Base-by-base conservation (phyloP, 1,284 basidiomycete species). In the Ustilago hordei region DNA sequence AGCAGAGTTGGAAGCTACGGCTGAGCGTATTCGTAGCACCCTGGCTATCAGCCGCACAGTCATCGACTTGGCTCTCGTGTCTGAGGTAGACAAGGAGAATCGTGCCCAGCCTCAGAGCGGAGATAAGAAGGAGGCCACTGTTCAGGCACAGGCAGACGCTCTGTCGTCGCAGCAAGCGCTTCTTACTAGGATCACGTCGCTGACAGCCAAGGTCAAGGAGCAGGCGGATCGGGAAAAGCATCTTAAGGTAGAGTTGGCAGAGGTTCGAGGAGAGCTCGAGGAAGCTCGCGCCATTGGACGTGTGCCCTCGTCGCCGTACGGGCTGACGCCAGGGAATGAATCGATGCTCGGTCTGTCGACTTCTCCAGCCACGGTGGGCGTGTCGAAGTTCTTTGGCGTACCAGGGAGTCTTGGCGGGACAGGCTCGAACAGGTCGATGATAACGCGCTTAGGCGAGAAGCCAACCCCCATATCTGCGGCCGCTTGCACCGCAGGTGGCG, bases 271-370 rank as follows among this genome's bases (percentile, higher is more conserved):
- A 45, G 66, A 75, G 72, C 66, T 69, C 13, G 52, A 68, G 32
- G 57, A 60, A 19, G 61, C 64, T 34, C 55, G 56, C 19, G 23
- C 28, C 3, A n/a, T 23, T n/a, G 52, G 55, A 23, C 58, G 61
- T 17, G 55, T 47, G 3, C 65, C 71, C 32, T 52, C 56, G 11
- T 76, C 74, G 47, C 64, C 64, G 8, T 43, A 32, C 17, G 67
- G 73, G 6, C 60, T 63, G 19, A 31, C 47, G 12, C 63, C 66
- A 15, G 67, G 43, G 8, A 59, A 23, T 45, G 60, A 65, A 17
- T 69, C 66, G 35, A 75, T 69, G 66, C 60, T 75, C 13, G 72
- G 72, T n/a, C 52, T 75, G 11, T 69, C 72, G 8, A 69, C 66
- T 0, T 75, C 63, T 11, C 66, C 72, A 5, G 47, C 67, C n/a